Conservation (phyloP, 495 filamentous ascomycete genomes). For the Lentithecium fluviatile region DNA sequence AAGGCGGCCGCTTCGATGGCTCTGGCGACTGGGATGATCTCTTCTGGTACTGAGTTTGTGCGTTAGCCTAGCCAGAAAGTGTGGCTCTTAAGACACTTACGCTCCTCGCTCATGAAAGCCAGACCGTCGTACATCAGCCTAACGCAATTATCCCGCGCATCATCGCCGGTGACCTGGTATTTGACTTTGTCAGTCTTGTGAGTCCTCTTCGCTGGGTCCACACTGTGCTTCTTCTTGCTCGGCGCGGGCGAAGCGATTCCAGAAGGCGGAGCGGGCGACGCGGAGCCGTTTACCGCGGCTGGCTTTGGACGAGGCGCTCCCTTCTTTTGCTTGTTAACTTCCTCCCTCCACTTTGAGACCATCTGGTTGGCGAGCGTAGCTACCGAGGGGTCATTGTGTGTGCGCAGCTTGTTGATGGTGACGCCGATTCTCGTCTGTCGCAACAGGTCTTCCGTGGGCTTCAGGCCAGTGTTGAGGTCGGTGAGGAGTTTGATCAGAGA, state of each 20-base stretch:
- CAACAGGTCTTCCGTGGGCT: slow-evolving; percentile 82
- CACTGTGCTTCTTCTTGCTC: slow-evolving; percentile 53
- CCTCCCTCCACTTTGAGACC: slow-evolving; percentile 81
- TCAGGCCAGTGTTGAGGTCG: slow-evolving; percentile 71
- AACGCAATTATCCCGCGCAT: slow-evolving; percentile 73
- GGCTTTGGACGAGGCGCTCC: slow-evolving; percentile 48
- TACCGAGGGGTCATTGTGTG: slow-evolving; percentile 72
- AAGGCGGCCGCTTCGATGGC: slow-evolving; percentile 74
- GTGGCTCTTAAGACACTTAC: slow-evolving; percentile 42
- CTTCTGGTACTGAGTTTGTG: slow-evolving; percentile 44
- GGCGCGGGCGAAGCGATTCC: slow-evolving; percentile 46
- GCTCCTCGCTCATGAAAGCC: slow-evolving; percentile 57
- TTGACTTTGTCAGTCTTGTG: slow-evolving; percentile 79
- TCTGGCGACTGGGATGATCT: slow-evolving; percentile 64
- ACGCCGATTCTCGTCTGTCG: slow-evolving; percentile 88
- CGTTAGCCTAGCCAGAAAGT: not conserved
- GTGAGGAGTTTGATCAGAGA: slow-evolving; percentile 68
- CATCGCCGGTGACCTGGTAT: slow-evolving; percentile 64
- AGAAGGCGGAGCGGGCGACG: slow-evolving; percentile 44
- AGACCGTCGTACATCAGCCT: slow-evolving; percentile 89
- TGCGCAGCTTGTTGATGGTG: slow-evolving; percentile 77
- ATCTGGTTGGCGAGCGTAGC: slow-evolving; percentile 72
- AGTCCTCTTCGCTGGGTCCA: slow-evolving; percentile 73
- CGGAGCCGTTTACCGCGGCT: slow-evolving; percentile 17
- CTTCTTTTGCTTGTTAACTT: slow-evolving; percentile 53